Percentiles rank a stretch among this genome's conserved stretches.
Evolutionary conservation across 2,329 filamentous ascomycete species (phyloP).

Genomic region (Tothia fuscella): DNA sequence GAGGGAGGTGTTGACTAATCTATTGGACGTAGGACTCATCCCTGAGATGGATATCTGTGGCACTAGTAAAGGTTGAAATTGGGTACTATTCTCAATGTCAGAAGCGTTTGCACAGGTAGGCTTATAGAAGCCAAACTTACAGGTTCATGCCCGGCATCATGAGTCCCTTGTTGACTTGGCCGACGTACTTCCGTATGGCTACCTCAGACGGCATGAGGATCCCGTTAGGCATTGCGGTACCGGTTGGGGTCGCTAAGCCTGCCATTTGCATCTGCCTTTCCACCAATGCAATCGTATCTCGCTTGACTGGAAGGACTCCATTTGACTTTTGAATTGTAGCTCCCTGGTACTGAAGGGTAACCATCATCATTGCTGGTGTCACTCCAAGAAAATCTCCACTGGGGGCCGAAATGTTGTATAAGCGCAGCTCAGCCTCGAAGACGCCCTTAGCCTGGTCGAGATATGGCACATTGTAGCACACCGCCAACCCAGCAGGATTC

Average conservation of each 20-base stretch:
- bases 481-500: slow-evolving; percentile 65
- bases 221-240: slow-evolving; percentile 16
- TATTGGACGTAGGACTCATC: slow-evolving; percentile 35
- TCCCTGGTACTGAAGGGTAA: slow-evolving; percentile 30
- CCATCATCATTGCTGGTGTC: slow-evolving; percentile 25
- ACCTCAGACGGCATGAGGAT: slow-evolving; percentile 27
- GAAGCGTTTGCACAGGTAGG: background rate
- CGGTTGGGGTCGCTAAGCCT: slow-evolving; percentile 7
- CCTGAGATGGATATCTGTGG: slow-evolving; percentile 56
- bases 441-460: slow-evolving; percentile 55
- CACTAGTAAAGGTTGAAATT: slow-evolving; percentile 51
- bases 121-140: slow-evolving; percentile 35
- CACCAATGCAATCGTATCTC: slow-evolving; percentile 15
- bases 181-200: slow-evolving; percentile 56
- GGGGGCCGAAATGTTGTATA: slow-evolving; percentile 57
- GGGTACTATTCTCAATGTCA: background rate
- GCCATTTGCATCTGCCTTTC: slow-evolving; percentile 13
- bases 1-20: slow-evolving; percentile 49
- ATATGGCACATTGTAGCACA: slow-evolving; percentile 71
- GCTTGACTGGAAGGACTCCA: slow-evolving; percentile 20
- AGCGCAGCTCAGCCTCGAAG: slow-evolving; percentile 65
- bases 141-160: slow-evolving; percentile 46
- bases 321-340: slow-evolving; percentile 30
- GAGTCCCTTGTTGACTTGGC: slow-evolving; percentile 49
- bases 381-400: slow-evolving; percentile 34